Base-by-base conservation (phyloP, 2,329 filamentous ascomycete species). In the Amphichorda felina region DNA sequence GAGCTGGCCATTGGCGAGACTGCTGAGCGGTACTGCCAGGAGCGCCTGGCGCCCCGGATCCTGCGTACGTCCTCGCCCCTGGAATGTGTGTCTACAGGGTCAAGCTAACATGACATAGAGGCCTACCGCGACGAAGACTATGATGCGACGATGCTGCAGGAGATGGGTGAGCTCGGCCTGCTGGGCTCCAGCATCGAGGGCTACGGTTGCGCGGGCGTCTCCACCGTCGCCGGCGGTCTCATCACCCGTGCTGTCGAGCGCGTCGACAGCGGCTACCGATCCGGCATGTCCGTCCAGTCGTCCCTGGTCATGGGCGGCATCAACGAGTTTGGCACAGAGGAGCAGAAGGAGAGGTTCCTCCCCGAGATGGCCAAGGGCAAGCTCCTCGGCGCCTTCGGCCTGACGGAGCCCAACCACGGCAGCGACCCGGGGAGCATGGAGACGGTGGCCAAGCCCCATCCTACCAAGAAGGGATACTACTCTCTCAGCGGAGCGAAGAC, bases 301-400 rank as follows among this genome's bases (percentile, higher is more conserved):
- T 91, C 87, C 1, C 66, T 94, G n/a, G 83, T 81, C 16, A 94
- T 94, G 88, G 87, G 86, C 16, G 85, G 83, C 18, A 94, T 94
- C 49, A 68, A 88, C 55, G 83, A 93, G 48, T 89, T 88, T 47
- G 87, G 87, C 5, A 78, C 81, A n/a, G 61, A 79, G 49, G 87
- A 94, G 60, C 79, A 86, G 51, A 94, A 94, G 61, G 79, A 94
- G 43, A 82, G 73, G 45, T 87, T 84, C 47, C 63, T 94, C 11
- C 85, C 86, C 0, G 64, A 70, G 13, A 78, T 94, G 70, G 87
- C 86, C 17, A 82, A 83, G 56, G 87, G 87, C 6, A 82, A 85
- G 52, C 57, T 89, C 5, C 59, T 94, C 3, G 87, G 87, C 30
- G 87, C 83, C 44, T 94, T 94, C 59, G 87, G 88, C 16, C 60